Evolutionary conservation across 2,329 filamentous ascomycete species (phyloP), one percentile per base, ranked within the genome.

Genomic region (Fonsecaea pedrosoi): DNA sequence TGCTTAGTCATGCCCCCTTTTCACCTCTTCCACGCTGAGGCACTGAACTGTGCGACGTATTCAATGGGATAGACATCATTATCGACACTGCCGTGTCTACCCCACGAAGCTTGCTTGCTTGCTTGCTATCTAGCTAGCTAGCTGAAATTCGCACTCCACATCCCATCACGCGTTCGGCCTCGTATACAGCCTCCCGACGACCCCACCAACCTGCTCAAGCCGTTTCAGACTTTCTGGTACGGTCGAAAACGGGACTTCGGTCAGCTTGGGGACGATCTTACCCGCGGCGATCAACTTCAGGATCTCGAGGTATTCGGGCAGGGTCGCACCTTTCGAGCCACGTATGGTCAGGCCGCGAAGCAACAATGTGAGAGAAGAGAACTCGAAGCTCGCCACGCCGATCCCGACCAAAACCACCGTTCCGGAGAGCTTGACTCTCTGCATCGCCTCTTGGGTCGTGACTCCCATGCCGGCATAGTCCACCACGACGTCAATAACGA

Each of bases 401-500:
- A 59, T 59, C 4, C 56, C 56, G 2, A 59, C 56, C 7, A 59
- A 35, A 35, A 59, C 56, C 42, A 59, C 18, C 18, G 4, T 9
- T 32, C 56, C 56, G 35, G 42, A 35, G n/a, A 35, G 34, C 56
- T 59, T 59, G 4, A 59, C 56, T 6, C 35, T 37, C 25, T 40
- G 18, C 12, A 59, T 59, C 10, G 56, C 56, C 18, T 35, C 56
- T 45, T 45, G 56, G 35, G 45, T 18, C 6, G 56, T 59, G 9
- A 21, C 56, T 4, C 32, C 25, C 10, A 59, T n/a, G 7, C 56
- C 56, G 13, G 45, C 56, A 34, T 45, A 59, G 35, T 59, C 56
- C n/a, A 59, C 42, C 9, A 59, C 38, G 18, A 59, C 18, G 56
- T 59, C 56, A 30, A 59, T 45, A 10, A 37, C 45, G 56, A 59